A percentile compares a stretch with the other conserved stretches of the same genome.
Evolutionary conservation across 179 eudicot species (phyloP).

Genomic region (Monotropa hypopitys): DNA sequence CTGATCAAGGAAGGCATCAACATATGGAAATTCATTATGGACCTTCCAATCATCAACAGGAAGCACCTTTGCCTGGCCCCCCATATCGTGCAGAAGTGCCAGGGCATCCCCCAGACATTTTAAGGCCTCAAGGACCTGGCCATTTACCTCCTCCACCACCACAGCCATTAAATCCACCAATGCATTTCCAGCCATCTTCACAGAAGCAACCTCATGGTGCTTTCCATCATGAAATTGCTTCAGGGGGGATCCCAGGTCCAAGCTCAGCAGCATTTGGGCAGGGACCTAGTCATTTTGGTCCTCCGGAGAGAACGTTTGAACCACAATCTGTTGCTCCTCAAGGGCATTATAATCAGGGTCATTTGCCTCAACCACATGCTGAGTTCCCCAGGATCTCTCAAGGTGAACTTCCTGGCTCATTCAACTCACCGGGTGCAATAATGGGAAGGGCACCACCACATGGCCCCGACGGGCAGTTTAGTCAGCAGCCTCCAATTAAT

Average conservation of each 20-base stretch:
- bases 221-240: conserved; percentile 17
- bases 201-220: conserved; percentile 20
- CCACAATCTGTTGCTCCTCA: conserved; percentile 14
- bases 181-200: conserved; percentile 16
- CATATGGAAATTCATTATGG: conserved; percentile 26
- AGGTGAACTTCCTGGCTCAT: conserved; percentile 22
- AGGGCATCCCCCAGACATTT: conserved; percentile 31
- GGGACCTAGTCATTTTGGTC: conserved; percentile 32
- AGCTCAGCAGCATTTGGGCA: conserved; percentile 27
- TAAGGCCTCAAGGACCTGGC: conserved; percentile 57
- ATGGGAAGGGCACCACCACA: conserved; percentile 10
- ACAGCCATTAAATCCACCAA: conserved; percentile 23
- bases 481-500: conserved; percentile 28
- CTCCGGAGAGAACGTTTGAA: conserved; percentile 15
- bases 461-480: conserved; percentile 30
- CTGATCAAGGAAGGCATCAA: conserved; percentile 22
- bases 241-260: conserved; percentile 24
- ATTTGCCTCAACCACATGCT: conserved; percentile 21
- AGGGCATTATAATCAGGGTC: conserved; percentile 23
- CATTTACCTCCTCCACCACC: conserved; percentile 18
- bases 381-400: conserved; percentile 25
- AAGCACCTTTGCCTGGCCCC: conserved; percentile 19
- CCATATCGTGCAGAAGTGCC: conserved; percentile 23
- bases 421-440: conserved; percentile 10
- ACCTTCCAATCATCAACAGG: conserved; percentile 24